A percentile compares a stretch with the other conserved stretches of the same genome.
Evolutionary conservation across 2,329 filamentous ascomycete species (phyloP).

Genomic region (Aspergillus clavatus): DNA sequence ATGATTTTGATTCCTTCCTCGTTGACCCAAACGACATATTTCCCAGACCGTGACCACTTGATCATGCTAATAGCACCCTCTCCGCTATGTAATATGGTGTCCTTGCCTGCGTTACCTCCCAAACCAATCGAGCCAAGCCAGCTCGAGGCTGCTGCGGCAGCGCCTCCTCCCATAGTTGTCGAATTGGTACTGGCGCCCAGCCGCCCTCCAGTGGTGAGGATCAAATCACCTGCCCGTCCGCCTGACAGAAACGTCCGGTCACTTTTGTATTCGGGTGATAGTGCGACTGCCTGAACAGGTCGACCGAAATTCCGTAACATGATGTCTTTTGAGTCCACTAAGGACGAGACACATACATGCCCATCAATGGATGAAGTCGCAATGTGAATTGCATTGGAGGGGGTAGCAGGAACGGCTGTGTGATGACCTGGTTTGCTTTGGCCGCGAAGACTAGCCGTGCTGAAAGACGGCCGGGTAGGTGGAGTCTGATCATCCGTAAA

Average conservation of each 20-base stretch:
- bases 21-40: conserved; percentile 91
- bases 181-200: conserved; percentile 75
- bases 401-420: conserved; percentile 59
- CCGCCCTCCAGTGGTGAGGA: conserved; percentile 77
- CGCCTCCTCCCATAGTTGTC: conserved; percentile 65
- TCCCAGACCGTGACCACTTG: conserved; percentile 90
- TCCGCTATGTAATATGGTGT: conserved; percentile 82
- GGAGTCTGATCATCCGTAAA: conserved; percentile 25
- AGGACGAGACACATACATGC: conserved; percentile 84
- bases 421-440: conserved; percentile 21
- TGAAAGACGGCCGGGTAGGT: conserved; percentile 23
- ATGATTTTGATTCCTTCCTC: conserved; percentile 98
- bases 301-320: conserved; percentile 88
- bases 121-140: conserved; percentile 90
- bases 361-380: conserved; percentile 93
- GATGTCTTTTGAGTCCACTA: conserved; percentile 85
- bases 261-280: conserved; percentile 92
- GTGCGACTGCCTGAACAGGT: conserved; percentile 81
- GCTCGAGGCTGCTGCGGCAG: conserved; percentile 75
- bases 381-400: conserved; percentile 88
- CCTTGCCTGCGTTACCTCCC: conserved; percentile 71
- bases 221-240: conserved; percentile 78
- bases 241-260: conserved; percentile 89
- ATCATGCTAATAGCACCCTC: conserved; percentile 89
- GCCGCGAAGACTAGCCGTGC: conserved; percentile 29